phyloP scores from a whole-genome alignment of 257 asterid species.

The Solanum sparsipilum region DNA sequence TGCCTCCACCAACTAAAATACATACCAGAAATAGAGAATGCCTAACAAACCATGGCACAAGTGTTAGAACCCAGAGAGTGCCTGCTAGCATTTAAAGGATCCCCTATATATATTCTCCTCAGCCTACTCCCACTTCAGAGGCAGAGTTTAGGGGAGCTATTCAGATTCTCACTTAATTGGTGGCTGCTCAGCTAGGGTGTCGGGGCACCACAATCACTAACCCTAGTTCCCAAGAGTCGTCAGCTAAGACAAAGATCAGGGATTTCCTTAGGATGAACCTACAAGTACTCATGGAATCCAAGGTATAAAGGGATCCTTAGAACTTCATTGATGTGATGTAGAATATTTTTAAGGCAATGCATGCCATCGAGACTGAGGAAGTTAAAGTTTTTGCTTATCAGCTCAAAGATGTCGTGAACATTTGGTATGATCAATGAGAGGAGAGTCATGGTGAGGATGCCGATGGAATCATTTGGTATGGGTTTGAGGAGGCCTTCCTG shows the following conservation, averaged over 20 bases:
- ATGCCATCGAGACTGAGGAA: not conserved
- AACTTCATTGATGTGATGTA: not conserved
- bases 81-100: not conserved
- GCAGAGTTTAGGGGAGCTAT: not conserved
- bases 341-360: not conserved
- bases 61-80: not conserved
- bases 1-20: not conserved
- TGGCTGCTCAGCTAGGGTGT: not conserved
- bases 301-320: not conserved
- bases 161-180: not conserved
- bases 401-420: not conserved
- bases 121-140: not conserved
- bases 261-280: not conserved
- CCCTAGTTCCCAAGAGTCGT: not conserved
- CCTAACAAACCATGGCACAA: not conserved
- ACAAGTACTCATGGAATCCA: not conserved
- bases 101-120: not conserved
- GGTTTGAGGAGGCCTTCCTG: not conserved
- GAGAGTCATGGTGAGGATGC: not conserved
- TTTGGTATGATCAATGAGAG: not conserved
- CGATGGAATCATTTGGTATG: not conserved
- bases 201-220: not conserved
- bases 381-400: not conserved
- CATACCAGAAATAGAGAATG: not conserved
- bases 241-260: not conserved